Evolutionary conservation across 805 yeast species (phyloP).

Genomic region (Wickerhamiella occidentalis): DNA sequence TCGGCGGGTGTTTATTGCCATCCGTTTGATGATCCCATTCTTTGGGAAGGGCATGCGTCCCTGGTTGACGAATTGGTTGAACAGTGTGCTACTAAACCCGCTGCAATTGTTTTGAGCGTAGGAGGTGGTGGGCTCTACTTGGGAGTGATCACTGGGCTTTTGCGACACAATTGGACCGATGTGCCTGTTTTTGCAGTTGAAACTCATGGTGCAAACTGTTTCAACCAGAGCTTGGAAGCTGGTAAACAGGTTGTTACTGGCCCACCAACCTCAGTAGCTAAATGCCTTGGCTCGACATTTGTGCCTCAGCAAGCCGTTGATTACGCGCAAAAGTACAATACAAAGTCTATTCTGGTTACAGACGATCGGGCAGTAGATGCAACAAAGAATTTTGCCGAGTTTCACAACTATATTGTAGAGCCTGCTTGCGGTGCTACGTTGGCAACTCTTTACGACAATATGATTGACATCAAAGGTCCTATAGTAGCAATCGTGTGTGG

Average conservation of each 20-base stretch:
- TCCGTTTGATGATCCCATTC: slow-evolving; percentile 86
- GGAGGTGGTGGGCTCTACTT: slow-evolving; percentile 91
- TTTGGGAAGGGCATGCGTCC: slow-evolving; percentile 93
- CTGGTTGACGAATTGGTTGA: slow-evolving; percentile 76
- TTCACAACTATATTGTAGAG: slow-evolving; percentile 41
- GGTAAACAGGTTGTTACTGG: slow-evolving; percentile 35
- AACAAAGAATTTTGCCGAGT: slow-evolving; percentile 36
- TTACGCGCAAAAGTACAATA: slow-evolving; percentile 32
- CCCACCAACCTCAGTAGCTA: slow-evolving; percentile 42
- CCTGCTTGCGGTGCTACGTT: slow-evolving; percentile 64
- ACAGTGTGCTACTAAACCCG: slow-evolving; percentile 55
- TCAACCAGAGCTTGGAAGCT: slow-evolving; percentile 38
- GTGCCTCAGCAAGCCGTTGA: slow-evolving; percentile 41
- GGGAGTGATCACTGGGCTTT: slow-evolving; percentile 70
- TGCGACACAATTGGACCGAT: slow-evolving; percentile 34
- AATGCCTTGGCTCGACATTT: slow-evolving; percentile 50
- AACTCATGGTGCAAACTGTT: slow-evolving; percentile 30
- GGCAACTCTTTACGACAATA: slow-evolving; percentile 26
- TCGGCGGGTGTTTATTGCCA: slow-evolving; percentile 80
- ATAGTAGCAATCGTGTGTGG: slow-evolving; percentile 52
- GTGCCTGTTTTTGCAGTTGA: slow-evolving; percentile 38
- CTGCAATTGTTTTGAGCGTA: slow-evolving; percentile 77
- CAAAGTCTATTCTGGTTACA: slow-evolving; percentile 35
- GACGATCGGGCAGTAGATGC: slow-evolving; percentile 45
- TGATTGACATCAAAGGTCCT: slow-evolving; percentile 22